Percentiles rank a stretch among this genome's conserved stretches.
Evolutionary conservation across 208 protist genomes (phyloP).

Genomic region (Trypanosoma lewisi): DNA sequence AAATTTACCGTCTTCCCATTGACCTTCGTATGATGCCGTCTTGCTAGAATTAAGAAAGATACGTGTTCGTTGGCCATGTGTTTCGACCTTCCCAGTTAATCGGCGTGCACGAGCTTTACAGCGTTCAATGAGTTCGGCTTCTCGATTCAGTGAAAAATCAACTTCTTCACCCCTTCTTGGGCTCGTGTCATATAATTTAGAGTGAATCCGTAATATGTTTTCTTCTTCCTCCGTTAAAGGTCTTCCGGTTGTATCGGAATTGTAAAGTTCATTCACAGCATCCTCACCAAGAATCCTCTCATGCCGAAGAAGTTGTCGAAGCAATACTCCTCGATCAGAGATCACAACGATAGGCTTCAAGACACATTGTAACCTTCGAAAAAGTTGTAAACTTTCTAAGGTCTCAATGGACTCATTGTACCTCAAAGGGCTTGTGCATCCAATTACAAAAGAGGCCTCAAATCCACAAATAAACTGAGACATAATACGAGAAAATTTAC

Average conservation of each 20-base stretch:
- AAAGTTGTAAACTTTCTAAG: conserved; percentile 86
- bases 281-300: conserved; percentile 58
- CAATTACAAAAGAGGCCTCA: conserved; percentile 86
- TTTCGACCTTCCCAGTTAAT: conserved; percentile 30
- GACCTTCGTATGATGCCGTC: conserved; percentile 84
- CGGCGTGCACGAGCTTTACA: conserved; percentile 14
- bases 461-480: conserved; percentile 82
- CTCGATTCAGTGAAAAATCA: not conserved
- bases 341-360: conserved; percentile 60
- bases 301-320: conserved; percentile 58
- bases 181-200: conserved; percentile 36
- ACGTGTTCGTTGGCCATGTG: conserved; percentile 66
- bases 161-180: conserved; percentile 7
- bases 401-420: conserved; percentile 82
- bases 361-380: conserved; percentile 54
- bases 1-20: conserved; percentile 82
- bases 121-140: conserved; percentile 4
- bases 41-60: conserved; percentile 85
- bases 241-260: conserved; percentile 42
- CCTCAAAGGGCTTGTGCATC: conserved; percentile 68
- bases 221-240: conserved; percentile 88
- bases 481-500: conserved; percentile 88
- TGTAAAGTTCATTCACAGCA: conserved; percentile 53
- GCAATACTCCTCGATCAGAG: conserved; percentile 72
- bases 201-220: conserved; percentile 53